Evolutionary conservation across 2,329 filamentous ascomycete species (phyloP).

Genomic region (Neoascochyta sp.): DNA sequence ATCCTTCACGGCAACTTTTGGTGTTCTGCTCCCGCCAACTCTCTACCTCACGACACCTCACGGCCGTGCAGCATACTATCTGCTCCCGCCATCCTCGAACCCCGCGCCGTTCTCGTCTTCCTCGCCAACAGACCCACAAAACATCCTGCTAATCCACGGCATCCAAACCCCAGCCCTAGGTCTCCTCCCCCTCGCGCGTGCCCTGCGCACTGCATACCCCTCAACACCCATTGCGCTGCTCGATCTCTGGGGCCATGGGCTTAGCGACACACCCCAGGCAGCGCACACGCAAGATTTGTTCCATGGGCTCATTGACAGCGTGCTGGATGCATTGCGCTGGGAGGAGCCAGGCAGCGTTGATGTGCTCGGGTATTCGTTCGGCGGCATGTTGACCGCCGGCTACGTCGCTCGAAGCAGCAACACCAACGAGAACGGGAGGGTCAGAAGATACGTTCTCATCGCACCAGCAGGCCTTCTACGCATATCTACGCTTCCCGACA

Average conservation of each 20-base stretch:
- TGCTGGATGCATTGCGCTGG: constrained; percentile 46
- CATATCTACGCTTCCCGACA: too few relatives aligned
- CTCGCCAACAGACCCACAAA: constrained; percentile 8
- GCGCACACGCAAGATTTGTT: constrained; percentile 46
- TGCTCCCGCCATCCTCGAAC: constrained; percentile 27
- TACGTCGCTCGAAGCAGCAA: constrained; percentile 35
- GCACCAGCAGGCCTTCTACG: constrained; percentile 49
- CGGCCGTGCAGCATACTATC: constrained; percentile 45
- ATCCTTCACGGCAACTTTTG: constrained; percentile 39
- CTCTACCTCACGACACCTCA: constrained; percentile 30
- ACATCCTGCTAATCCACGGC: constrained; percentile 50
- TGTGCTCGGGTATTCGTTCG: constrained; percentile 52
- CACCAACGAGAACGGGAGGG: not conserved
- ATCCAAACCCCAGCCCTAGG: constrained; percentile 52
- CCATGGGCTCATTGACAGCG: constrained; percentile 38
- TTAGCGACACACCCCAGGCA: constrained; percentile 47
- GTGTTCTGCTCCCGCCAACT: constrained; percentile 39
- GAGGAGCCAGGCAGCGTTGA: constrained; percentile 30
- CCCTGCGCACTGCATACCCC: constrained; percentile 38
- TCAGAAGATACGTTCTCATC: constrained; percentile 28
- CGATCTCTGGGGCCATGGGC: constrained; percentile 54
- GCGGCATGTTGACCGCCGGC: constrained; percentile 40
- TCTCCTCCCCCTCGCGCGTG: constrained; percentile 42
- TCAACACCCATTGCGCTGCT: constrained; percentile 43
- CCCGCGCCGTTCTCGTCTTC: constrained; percentile 31